Percentiles rank a stretch among this genome's conserved stretches.
These are phyloP conservation scores for Lippia alba DNA, from an alignment of 305 asterid genomes.

Conservation along the genomic window DNA sequence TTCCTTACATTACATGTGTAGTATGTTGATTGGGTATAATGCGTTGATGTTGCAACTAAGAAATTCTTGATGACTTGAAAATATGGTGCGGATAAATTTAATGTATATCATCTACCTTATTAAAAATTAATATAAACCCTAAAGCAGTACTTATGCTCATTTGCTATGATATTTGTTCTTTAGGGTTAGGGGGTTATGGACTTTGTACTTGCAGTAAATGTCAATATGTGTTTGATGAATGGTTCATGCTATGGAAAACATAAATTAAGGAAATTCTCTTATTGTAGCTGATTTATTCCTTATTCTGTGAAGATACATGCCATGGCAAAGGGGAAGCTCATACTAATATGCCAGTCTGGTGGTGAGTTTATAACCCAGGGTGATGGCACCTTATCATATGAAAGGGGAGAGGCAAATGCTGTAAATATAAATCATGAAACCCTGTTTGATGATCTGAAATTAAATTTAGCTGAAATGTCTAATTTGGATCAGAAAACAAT, in stretches of 20 bases:
- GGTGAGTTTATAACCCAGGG: slow-evolving; percentile 74
- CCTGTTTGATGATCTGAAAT: slow-evolving; percentile 65
- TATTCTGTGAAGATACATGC: slow-evolving; percentile 51
- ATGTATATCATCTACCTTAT: not conserved
- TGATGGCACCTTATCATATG: slow-evolving; percentile 77
- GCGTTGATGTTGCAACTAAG: slow-evolving; percentile 14
- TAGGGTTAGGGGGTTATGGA: not conserved
- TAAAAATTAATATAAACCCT: too few relatives aligned
- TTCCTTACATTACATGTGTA: slow-evolving; percentile 7
- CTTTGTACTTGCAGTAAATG: not conserved
- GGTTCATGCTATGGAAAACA: slow-evolving; percentile 19
- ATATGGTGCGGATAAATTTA: slow-evolving; percentile 15
- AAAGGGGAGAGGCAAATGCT: slow-evolving; percentile 91
- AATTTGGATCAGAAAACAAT: slow-evolving; percentile 72
- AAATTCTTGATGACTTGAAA: slow-evolving; percentile 16
- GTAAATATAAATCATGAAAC: slow-evolving; percentile 72
- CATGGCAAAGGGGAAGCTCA: slow-evolving; percentile 93
- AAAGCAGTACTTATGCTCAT: not conserved
- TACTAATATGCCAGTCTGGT: slow-evolving; percentile 87
- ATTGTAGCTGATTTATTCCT: slow-evolving; percentile 35
- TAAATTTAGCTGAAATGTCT: slow-evolving; percentile 78
- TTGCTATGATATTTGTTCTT: not conserved
- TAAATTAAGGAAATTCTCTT: not conserved
- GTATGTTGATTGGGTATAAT: slow-evolving; percentile 1
- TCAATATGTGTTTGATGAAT: slow-evolving; percentile 1